Evolutionary conservation across 2,329 filamentous ascomycete genomes (phyloP).

Genomic region (Purpureocillium lavendulum): DNA sequence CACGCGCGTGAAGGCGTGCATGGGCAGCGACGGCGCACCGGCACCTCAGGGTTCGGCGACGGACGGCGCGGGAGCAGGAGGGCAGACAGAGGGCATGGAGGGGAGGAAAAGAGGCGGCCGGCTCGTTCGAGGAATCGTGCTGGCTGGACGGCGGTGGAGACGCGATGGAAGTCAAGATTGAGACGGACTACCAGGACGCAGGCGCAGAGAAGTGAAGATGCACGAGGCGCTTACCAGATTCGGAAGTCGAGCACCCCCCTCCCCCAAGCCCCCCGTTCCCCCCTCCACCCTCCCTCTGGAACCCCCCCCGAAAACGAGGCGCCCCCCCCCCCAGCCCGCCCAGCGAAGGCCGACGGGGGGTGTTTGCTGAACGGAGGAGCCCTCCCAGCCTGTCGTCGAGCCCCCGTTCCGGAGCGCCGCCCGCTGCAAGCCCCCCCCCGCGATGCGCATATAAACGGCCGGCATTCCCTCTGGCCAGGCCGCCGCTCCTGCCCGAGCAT

Average conservation of each 20-base stretch:
- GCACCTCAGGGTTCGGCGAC: no score
- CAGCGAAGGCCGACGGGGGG: not conserved
- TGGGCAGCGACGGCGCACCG: no score
- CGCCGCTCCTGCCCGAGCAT: not conserved
- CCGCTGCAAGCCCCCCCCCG: slow-evolving; percentile 5
- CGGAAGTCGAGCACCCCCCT: not conserved
- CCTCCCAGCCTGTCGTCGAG: slow-evolving; percentile 4
- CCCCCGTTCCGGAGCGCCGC: slow-evolving; percentile 1
- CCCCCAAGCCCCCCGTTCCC: not conserved
- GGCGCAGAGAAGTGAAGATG: slow-evolving; percentile 2
- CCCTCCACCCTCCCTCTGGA: not conserved
- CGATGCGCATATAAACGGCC: slow-evolving; percentile 39
- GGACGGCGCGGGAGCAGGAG: no score
- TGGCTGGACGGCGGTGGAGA: no score
- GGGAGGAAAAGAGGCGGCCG: no score
- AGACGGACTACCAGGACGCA: no score
- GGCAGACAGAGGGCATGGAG: no score
- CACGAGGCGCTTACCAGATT: slow-evolving; percentile 4
- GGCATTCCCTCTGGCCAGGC: slow-evolving; percentile 27
- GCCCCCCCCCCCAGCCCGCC: no score
- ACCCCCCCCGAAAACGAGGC: no score
- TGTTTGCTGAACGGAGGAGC: not conserved
- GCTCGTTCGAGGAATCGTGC: no score
- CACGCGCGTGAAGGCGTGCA: no score
- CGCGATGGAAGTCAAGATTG: not conserved